Conservation (phyloP, 2,329 filamentous ascomycete genomes). For the Exophiala sideris region DNA sequence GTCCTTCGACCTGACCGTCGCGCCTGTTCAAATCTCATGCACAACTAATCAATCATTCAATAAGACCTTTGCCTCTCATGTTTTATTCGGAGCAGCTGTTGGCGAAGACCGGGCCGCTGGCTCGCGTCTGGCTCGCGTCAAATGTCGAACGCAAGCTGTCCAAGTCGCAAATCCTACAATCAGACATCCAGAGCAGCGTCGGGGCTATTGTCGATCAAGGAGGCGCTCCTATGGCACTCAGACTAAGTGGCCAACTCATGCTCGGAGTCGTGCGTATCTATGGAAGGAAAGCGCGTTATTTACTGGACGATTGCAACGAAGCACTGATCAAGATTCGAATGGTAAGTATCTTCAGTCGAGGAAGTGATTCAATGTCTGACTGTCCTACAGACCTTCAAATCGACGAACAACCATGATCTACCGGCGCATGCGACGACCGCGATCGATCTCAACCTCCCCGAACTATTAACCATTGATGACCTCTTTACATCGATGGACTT, state of each 20-base stretch:
- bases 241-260: conserved; percentile 87
- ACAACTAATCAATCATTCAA: background rate
- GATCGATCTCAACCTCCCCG: conserved; percentile 81
- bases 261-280: conserved; percentile 97
- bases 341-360: conserved; percentile 52
- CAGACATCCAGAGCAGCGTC: conserved; percentile 91
- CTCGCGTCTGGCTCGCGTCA: conserved; percentile 95
- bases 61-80: conserved; percentile 54
- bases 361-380: conserved; percentile 33
- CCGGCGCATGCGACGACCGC: conserved; percentile 78
- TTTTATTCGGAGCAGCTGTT: conserved; percentile 97
- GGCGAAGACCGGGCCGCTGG: conserved; percentile 93
- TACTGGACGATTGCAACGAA: conserved; percentile 96
- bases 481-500: conserved; percentile 81
- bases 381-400: conserved; percentile 74
- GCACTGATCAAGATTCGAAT: conserved; percentile 98
- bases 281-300: conserved; percentile 91
- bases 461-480: conserved; percentile 90
- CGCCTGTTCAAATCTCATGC: conserved; percentile 3
- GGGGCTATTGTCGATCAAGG: conserved; percentile 90
- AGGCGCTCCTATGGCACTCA: conserved; percentile 90
- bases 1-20: background rate
- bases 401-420: conserved; percentile 90
- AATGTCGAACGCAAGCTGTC: conserved; percentile 98
- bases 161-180: conserved; percentile 92